Percentiles rank a stretch among this genome's conserved stretches.
Evolutionary conservation across 2,329 filamentous ascomycete species (phyloP).

Genomic region (Plectosphaerella plurivora): DNA sequence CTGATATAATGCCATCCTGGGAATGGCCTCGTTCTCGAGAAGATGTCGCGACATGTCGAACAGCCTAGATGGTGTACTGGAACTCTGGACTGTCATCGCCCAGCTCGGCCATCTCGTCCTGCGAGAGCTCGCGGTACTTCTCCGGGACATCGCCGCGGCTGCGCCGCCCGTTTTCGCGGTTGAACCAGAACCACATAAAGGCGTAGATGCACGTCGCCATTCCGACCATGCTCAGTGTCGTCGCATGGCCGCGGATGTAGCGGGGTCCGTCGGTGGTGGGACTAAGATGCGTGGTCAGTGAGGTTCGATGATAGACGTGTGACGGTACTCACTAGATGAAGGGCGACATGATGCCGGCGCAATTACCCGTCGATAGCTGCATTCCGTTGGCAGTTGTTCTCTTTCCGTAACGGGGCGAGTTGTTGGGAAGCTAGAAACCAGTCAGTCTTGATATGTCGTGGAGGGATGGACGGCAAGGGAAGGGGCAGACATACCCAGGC

Average conservation of each 20-base stretch:
- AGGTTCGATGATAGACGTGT: neutral
- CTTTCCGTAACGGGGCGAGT: slow-evolving; percentile 72
- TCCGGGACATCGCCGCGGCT: slow-evolving; percentile 31
- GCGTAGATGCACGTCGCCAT: slow-evolving; percentile 25
- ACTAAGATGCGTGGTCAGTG: slow-evolving; percentile 18
- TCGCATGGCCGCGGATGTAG: slow-evolving; percentile 58
- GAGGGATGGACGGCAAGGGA: neutral
- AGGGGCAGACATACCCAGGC: slow-evolving; percentile 47
- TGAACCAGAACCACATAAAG: slow-evolving; percentile 27
- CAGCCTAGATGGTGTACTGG: slow-evolving; percentile 34
- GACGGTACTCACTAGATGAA: slow-evolving; percentile 9
- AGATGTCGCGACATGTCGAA: no score
- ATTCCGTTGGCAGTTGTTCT: slow-evolving; percentile 67
- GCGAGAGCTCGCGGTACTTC: slow-evolving; percentile 33
- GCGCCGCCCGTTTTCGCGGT: slow-evolving; percentile 40
- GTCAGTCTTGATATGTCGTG: neutral
- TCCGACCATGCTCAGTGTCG: slow-evolving; percentile 24
- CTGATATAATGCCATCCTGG: no score
- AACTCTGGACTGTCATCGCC: slow-evolving; percentile 49
- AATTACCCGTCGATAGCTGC: slow-evolving; percentile 67
- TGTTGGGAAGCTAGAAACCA: slow-evolving; percentile 35
- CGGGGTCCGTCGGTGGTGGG: slow-evolving; percentile 44
- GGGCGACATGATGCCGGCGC: slow-evolving; percentile 50
- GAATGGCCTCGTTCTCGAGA: no score
- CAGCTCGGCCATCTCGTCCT: slow-evolving; percentile 44